These are phyloP conservation scores for Paxillus rubicundulus DNA, from an alignment of 768 basidiomycete genomes.

Conservation along the genomic window DNA sequence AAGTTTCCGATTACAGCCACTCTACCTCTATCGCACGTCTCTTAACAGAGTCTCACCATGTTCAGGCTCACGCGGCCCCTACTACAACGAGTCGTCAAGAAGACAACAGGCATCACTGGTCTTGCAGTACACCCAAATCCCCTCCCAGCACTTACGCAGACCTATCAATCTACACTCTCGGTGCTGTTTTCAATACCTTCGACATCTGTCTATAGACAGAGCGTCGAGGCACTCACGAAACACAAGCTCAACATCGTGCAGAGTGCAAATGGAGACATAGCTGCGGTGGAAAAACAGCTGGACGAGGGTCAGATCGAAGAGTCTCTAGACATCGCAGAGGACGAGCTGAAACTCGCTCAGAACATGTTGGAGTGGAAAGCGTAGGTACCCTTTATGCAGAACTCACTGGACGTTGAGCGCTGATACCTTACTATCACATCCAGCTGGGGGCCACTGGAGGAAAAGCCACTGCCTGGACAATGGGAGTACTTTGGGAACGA, in stretches of 20 bases:
- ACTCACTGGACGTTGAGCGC: conserved; percentile 6
- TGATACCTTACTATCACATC: conserved; percentile 2
- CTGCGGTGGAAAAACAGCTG: conserved; percentile 67
- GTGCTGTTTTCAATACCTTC: conserved; percentile 69
- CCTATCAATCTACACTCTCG: conserved; percentile 76
- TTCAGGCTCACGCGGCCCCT: conserved; percentile 75
- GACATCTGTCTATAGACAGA: conserved; percentile 86
- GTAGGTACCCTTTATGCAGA: conserved; percentile 51
- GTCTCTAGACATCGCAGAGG: conserved; percentile 75
- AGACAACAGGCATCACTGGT: conserved; percentile 84
- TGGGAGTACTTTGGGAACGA: conserved; percentile 80
- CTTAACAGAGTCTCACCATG: conserved; percentile 46
- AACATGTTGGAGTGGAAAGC: conserved; percentile 96
- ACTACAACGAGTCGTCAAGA: conserved; percentile 60
- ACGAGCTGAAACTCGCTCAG: conserved; percentile 71
- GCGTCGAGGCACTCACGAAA: conserved; percentile 79
- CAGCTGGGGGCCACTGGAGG: conserved; percentile 89
- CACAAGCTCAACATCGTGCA: conserved; percentile 75
- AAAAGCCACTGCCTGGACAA: conserved; percentile 77
- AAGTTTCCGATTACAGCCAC: conserved; percentile 4
- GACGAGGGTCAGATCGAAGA: conserved; percentile 88
- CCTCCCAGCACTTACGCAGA: conserved; percentile 69
- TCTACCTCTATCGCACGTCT: conserved; percentile 1
- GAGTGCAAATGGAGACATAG: conserved; percentile 62
- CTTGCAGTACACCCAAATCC: conserved; percentile 83